Percentiles rank a stretch among this genome's conserved stretches.
Conservation (phyloP, 2,329 filamentous ascomycete genomes). For the Rhinocladiella similis region DNA sequence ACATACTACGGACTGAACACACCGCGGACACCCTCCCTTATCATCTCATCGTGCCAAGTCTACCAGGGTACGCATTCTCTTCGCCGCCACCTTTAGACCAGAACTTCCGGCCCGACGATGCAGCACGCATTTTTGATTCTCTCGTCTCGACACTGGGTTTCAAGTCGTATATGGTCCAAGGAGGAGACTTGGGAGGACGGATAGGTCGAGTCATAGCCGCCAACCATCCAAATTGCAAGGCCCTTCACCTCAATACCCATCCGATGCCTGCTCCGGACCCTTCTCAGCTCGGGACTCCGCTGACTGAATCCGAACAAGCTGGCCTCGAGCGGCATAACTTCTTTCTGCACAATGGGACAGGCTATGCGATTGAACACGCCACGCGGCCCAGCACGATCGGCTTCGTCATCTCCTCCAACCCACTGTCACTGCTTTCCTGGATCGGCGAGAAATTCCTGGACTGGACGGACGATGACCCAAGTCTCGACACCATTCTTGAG, state of each 20-base stretch:
- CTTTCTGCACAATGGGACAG: conserved; percentile 43
- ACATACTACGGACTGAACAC: conserved; percentile 48
- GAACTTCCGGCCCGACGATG: conserved; percentile 44
- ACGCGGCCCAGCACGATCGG: conserved; percentile 59
- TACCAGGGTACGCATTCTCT: conserved; percentile 57
- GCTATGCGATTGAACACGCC: conserved; percentile 55
- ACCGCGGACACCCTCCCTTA: conserved; percentile 54
- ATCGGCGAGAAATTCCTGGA: conserved; percentile 40
- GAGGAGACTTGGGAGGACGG: conserved; percentile 57
- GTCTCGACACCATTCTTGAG: conserved; percentile 36
- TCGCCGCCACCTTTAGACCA: conserved; percentile 45
- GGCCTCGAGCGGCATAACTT: conserved; percentile 42
- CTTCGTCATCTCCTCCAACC: conserved; percentile 53
- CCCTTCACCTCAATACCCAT: neutral
- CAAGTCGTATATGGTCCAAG: conserved; percentile 55
- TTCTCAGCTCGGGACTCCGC: neutral
- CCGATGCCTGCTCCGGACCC: neutral
- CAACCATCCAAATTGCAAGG: conserved; percentile 47
- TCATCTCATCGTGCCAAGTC: conserved; percentile 57
- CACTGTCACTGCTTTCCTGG: conserved; percentile 58
- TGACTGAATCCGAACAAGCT: neutral
- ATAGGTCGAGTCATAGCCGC: conserved; percentile 46
- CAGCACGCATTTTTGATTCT: conserved; percentile 49
- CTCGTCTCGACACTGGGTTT: conserved; percentile 57
- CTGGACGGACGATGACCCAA: conserved; percentile 38